These are phyloP conservation scores for Cyclocybe cylindracea DNA, from an alignment of 768 basidiomycete genomes.

Conservation along the genomic window DNA sequence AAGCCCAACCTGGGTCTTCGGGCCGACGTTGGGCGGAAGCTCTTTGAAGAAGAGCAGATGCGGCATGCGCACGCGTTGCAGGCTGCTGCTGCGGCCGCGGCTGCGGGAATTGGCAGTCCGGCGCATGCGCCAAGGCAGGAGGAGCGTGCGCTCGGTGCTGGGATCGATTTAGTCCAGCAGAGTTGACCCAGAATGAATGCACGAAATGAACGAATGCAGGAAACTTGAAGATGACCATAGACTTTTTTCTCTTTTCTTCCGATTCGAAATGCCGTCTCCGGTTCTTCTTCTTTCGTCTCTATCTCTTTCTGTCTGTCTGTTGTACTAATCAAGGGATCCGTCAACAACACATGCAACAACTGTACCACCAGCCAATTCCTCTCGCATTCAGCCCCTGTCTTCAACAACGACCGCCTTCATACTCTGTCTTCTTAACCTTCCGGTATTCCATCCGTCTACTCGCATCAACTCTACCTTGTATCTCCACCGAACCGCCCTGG, in stretches of 20 bases:
- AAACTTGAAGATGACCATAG: slow-evolving; percentile 12
- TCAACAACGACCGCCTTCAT: no score
- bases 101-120: slow-evolving; percentile 2
- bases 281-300: slow-evolving; percentile 17
- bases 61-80: slow-evolving; percentile 37
- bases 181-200: slow-evolving; percentile 26
- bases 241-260: slow-evolving; percentile 10
- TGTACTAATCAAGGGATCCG: slow-evolving; percentile 42
- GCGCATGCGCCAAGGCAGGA: slow-evolving; percentile 11
- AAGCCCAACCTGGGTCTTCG: slow-evolving; percentile 52
- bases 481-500: no score
- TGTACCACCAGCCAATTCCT: slow-evolving; percentile 40
- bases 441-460: no score
- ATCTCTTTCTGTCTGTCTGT: slow-evolving; percentile 27
- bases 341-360: slow-evolving; percentile 28
- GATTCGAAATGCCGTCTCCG: slow-evolving; percentile 8
- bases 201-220: slow-evolving; percentile 6
- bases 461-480: no score
- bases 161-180: slow-evolving; percentile 43
- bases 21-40: slow-evolving; percentile 63
- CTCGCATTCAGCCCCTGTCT: not conserved
- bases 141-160: slow-evolving; percentile 37
- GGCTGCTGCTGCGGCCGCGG: slow-evolving; percentile 14
- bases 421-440: no score
- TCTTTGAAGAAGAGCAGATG: slow-evolving; percentile 73